phyloP scores from a whole-genome alignment of 2,329 filamentous ascomycete genomes.

The Amphichorda felina region DNA sequence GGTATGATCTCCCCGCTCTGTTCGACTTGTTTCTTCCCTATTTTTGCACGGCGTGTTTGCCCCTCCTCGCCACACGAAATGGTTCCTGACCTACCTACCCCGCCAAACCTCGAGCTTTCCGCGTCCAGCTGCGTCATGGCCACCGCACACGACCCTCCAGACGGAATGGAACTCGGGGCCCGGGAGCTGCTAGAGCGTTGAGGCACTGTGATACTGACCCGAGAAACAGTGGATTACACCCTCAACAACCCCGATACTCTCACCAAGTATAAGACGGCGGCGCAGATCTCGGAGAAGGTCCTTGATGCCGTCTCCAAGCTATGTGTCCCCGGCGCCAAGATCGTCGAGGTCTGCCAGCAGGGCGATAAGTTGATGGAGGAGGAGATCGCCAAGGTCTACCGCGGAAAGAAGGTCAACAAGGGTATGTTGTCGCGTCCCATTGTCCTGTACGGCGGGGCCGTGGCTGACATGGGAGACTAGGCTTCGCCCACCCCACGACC shows the following conservation, averaged over 20 bases:
- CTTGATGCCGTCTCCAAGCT: constrained; percentile 69
- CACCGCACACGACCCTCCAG: constrained; percentile 2
- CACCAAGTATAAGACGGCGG: constrained; percentile 98
- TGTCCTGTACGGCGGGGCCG: no score
- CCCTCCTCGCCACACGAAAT: not conserved
- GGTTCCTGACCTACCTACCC: constrained; percentile 4
- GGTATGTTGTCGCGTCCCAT: constrained; percentile 37
- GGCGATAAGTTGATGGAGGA: constrained; percentile 92
- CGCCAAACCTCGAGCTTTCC: constrained; percentile 6
- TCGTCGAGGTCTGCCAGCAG: constrained; percentile 87
- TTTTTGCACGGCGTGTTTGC: not conserved
- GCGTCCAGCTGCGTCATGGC: constrained; percentile 1
- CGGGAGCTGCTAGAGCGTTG: not conserved
- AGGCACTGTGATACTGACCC: not conserved
- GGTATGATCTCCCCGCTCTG: constrained; percentile 19
- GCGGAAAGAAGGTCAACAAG: constrained; percentile 94
- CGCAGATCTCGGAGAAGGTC: constrained; percentile 89
- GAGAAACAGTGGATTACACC: constrained; percentile 55
- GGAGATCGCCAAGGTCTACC: constrained; percentile 91
- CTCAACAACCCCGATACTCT: constrained; percentile 88
- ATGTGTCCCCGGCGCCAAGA: constrained; percentile 77
- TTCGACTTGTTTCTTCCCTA: not conserved
- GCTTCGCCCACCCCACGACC: constrained; percentile 88
- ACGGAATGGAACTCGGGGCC: not conserved
- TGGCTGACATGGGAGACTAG: constrained; percentile 26